A percentile compares a stretch with the other conserved stretches of the same genome.
Conservation (phyloP, 2,329 filamentous ascomycete genomes). For the Ophiocordyceps robertsii region DNA sequence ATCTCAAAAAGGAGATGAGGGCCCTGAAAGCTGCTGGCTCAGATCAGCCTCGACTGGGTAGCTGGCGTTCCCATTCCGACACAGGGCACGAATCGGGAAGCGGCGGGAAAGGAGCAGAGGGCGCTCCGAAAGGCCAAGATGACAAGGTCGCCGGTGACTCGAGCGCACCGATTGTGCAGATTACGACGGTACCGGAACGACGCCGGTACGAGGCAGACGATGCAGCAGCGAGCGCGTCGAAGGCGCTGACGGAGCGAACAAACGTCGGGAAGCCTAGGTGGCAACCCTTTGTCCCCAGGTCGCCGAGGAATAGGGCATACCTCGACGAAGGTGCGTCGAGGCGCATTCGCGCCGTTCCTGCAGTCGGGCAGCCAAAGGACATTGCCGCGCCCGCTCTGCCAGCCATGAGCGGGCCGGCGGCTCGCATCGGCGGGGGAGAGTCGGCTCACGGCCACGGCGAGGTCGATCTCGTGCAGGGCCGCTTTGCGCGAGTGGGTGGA, state of each 20-base stretch:
- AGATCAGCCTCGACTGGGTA: slow-evolving; percentile 12
- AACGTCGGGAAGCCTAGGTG: slow-evolving; percentile 22
- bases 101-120: slow-evolving; percentile 1
- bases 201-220: slow-evolving; percentile 11
- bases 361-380: slow-evolving; percentile 10
- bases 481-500: slow-evolving; percentile 30
- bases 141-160: slow-evolving; percentile 3
- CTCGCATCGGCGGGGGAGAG: slow-evolving; percentile 5
- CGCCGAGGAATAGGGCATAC: slow-evolving; percentile 23
- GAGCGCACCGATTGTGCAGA: background rate
- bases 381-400: slow-evolving; percentile 14
- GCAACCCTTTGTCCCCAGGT: slow-evolving; percentile 28
- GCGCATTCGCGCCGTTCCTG: slow-evolving; percentile 12
- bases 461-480: slow-evolving; percentile 31
- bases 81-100: background rate
- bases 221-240: slow-evolving; percentile 5
- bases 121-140: background rate
- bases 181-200: background rate
- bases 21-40: slow-evolving; percentile 22
- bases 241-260: slow-evolving; percentile 10
- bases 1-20: slow-evolving; percentile 39
- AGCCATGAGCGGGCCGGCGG: slow-evolving; percentile 10
- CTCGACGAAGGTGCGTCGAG: slow-evolving; percentile 19
- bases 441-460: slow-evolving; percentile 15
- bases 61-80: slow-evolving; percentile 14